phyloP scores from a whole-genome alignment of 805 yeast species.

The Komagataella populi region DNA sequence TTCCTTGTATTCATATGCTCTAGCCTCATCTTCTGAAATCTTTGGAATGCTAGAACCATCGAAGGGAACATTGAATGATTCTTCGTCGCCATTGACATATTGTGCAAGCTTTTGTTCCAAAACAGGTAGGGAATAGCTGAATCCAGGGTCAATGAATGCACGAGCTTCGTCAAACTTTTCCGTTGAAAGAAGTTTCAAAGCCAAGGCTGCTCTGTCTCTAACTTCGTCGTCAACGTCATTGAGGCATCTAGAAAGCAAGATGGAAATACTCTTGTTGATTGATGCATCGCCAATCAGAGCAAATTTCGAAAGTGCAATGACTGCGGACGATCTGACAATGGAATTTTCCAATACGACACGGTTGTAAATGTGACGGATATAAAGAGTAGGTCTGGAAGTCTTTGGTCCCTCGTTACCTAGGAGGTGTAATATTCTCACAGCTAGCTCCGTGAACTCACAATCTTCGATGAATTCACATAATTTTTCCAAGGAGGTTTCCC shows the following conservation, averaged over 20 bases:
- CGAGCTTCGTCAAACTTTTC: conserved; percentile 23
- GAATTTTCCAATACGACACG: conserved; percentile 94
- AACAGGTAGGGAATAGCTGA: conserved; percentile 57
- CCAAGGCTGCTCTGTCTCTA: conserved; percentile 90
- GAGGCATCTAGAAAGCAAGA: conserved; percentile 69
- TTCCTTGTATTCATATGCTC: conserved; percentile 46
- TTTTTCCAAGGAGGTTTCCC: conserved; percentile 72
- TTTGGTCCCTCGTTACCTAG: conserved; percentile 92
- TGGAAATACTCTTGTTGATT: conserved; percentile 55
- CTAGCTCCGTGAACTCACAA: conserved; percentile 89
- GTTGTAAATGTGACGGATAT: conserved; percentile 92
- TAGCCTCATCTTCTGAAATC: conserved; percentile 53
- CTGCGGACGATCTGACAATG: conserved; percentile 91
- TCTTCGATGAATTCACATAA: conserved; percentile 96
- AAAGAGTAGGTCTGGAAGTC: conserved; percentile 73
- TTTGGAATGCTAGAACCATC: conserved; percentile 58
- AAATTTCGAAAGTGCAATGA: conserved; percentile 82
- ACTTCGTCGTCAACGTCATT: conserved; percentile 93
- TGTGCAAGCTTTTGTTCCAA: conserved; percentile 67
- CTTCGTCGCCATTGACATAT: conserved; percentile 47
- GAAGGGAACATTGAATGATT: conserved; percentile 42
- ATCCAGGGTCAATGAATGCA: conserved; percentile 50
- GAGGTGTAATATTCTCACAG: conserved; percentile 84
- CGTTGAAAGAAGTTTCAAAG: conserved; percentile 49
- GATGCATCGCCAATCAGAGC: conserved; percentile 63